Base-by-base conservation (phyloP, 306 rosid species). In the Dryas octopetala region DNA sequence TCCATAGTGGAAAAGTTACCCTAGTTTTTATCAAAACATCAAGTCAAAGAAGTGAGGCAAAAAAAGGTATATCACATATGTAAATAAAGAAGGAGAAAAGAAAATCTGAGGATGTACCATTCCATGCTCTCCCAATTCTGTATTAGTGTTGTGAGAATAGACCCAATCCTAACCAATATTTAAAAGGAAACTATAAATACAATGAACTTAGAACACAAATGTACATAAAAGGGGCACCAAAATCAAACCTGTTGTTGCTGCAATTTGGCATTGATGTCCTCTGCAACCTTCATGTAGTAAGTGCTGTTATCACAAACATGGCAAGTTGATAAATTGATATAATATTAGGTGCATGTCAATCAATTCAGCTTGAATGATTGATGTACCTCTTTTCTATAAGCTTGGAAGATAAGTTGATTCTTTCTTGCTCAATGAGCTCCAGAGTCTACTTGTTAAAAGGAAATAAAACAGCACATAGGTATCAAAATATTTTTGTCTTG, bases 391-490 rank as follows among this genome's bases (percentile, higher is more conserved):
- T 94, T 80, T 90, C 89, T 51, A 46, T 77, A 60, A 80, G 86
- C 85, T 86, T 88, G 80, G 85, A 74, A 70, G 90, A 84, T 55
- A 94, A 83, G 66, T 83, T 77, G 70, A 74, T 74, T 79, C 71
- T 87, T 82, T 94, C 98, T 81, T 94, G 93, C 59, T 80, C 87
- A 76, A 88, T 86, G 76, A 94, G 96, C 80, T 83, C 91, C 85
- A 87, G 80, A 52, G 90, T 87, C 97, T 91, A 77, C 73, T 48
- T 71, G 65, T 75, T 65, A 68, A 75, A 84, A 43, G 81, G 68
- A 53, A 65, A 48, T 75, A 75, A 80, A 68, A 76, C 60, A 76
- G 38, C 38, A 32, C 51, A 82, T 17, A 70, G 75, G 62, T 74
- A 69, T 81, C 79, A 54, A 17, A 72, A 10, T 43, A 63, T 70